Base-by-base conservation (phyloP, 768 basidiomycete genomes). In the Tylopilus rubrobrunneus region DNA sequence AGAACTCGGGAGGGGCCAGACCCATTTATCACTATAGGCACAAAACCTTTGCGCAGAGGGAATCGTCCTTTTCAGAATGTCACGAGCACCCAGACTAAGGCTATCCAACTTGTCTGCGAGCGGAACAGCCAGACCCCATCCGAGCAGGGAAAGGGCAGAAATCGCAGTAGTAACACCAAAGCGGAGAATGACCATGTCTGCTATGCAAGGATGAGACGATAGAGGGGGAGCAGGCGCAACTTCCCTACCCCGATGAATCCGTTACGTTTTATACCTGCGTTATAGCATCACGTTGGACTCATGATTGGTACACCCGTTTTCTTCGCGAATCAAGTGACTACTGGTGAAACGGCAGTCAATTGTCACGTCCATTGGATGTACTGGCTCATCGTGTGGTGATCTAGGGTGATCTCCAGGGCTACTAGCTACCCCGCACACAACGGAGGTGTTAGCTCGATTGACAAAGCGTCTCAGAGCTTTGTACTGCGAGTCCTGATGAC, bases 11-110 rank as follows among this genome's bases (percentile, higher is more conserved):
- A 64, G 62, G 2, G 78, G 76, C 40, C 66, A 64, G 8, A 77
- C 74, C 53, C 67, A 82, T 23, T 64, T 58, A 48, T 76, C 76
- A 45, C 69, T 64, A 56, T 77, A 76, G 15, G 66, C 61, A 7
- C 74, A 43, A 29, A 73, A 86, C 56, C 79, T 76, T 25, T 83
- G 84, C 6, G 80, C 73, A 28, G 75, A 72, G 0, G 76, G 74
- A 5, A 41, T 33, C 0, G 63, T 34, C 41, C 44, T 51, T 55
- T 53, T 59, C 31, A 64, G 21, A 8, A 66, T n/a, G 4, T 55
- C 61, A 27, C 58, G 58, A 25, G 65, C 66, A 5, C 25, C 42
- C 1, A 56, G 63, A 44, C 45, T 65, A 31, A 66, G 57, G 34
- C 25, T 33, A 27, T 17, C 49, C 17, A 66, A 45, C 48, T 50